Base-by-base conservation (phyloP, 768 basidiomycete genomes). In the Agrocybe pediades region DNA sequence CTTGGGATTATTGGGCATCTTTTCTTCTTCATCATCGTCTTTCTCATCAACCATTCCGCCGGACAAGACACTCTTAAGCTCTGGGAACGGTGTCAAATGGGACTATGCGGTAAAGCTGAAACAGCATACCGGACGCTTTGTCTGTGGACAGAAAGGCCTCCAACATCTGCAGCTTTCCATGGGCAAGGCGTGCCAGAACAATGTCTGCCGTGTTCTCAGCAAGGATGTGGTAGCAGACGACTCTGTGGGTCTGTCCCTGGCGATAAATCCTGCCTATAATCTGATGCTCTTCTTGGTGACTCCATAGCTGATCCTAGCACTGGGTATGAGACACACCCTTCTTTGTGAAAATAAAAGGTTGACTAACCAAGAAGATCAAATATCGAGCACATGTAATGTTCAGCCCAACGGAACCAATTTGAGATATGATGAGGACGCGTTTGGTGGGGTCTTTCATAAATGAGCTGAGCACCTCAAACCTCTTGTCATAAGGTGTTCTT, bases 261-360 rank as follows among this genome's bases (percentile, higher is more conserved):
- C 62, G 60, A 27, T 68, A 60, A 4, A 54, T 58, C 1, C 62
- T 57, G 9, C 67, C 66, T 1, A 49, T 46, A 7, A 62, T 64
- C 29, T 71, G 68, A 0, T 33, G 42, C 26, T 63, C 53, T 21
- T 69, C 65, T 46, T 67, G 64, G 0, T 59, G 54, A 43, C 59
- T 62, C 68, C 65, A 70, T 0, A 63, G 62, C 33, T 70, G 67
- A 19, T 67, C 62, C 65, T 67, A 41, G 9, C 39, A 15, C n/a
- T n/a, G 15, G 15, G 5, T 23, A 41, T 21, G 9, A 41, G 13
- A 29, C 39, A 8, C 30, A 30, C 17, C 27, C 27, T 33, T 2
- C 29, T 16, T 26, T 9, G 30, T 30, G 23, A 41, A 21, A 41
- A 13, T 2, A 15, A 40, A 11, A 16, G 15, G 33, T n/a, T n/a